Base-by-base conservation (phyloP, 192 early-diverging fungal species). In the Coemansia sp. region DNA sequence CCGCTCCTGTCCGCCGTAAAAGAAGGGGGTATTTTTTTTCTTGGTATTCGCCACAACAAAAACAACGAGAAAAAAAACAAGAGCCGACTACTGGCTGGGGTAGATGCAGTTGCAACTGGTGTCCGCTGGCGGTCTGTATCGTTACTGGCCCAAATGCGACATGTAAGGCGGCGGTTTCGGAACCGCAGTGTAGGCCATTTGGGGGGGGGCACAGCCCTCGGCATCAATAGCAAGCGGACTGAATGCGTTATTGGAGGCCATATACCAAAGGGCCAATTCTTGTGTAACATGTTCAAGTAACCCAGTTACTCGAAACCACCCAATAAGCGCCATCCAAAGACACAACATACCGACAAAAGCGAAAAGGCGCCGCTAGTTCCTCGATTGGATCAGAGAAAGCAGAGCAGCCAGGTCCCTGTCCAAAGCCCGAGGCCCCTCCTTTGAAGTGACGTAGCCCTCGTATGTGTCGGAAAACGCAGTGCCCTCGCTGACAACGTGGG, bases 361-460 rank as follows among this genome's bases (percentile, higher is more conserved):
- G 7, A 48, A 48, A 48, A 19, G n/a, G 3, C 29, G 29, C 29
- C 17, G 29, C 41, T 46, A 49, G 36, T 68, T 42, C 29, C 29
- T 49, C 14, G 66, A n/a, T 50, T 19, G 48, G 22, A 66, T 67
- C 0, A 32, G 34, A 25, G 57, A 20, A 19, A 60, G 20, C 25
- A 63, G 15, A 13, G 23, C 50, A 13, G 62, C 62, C 56, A 71
- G 49, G 36, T 53, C 56, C 7, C 60, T 33, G 50, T 65, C 63
- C 10, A 49, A 40, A 52, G 45, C 46, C 5, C 58, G 56, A 14
- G 69, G 69, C 6, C 69, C 69, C 13, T 71, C 69, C 36, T 45
- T 65, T 14, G 69, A 60, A 3, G 69, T 65, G 29, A 71, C 63
- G 15, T 61, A 71, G 3, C 69, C 69, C n/a, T 53, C 48, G 49